These are phyloP conservation scores for Pogostemon cablin DNA, from an alignment of 257 asterid genomes.

Conservation along the genomic window DNA sequence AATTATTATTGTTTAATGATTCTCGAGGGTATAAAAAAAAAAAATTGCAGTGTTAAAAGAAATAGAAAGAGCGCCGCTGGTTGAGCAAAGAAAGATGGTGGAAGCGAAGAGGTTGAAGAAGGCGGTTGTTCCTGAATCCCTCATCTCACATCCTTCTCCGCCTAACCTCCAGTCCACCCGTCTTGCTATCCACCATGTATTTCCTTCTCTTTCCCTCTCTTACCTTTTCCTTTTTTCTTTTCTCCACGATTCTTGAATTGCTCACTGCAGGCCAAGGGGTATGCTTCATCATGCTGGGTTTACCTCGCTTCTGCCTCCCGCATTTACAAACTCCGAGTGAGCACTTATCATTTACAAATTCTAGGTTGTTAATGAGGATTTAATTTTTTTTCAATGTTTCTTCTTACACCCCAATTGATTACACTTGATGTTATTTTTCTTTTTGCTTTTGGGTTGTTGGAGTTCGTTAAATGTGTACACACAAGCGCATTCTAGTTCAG, in stretches of 20 bases:
- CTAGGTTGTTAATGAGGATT: not conserved
- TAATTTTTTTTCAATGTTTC: not conserved
- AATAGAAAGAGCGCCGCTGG: no score
- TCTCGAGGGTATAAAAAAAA: no score
- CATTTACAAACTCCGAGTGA: slow-evolving; percentile 66
- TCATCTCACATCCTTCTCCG: slow-evolving; percentile 75
- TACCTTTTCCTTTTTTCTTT: no score
- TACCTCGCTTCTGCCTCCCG: slow-evolving; percentile 79
- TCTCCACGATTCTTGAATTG: slow-evolving; percentile 4
- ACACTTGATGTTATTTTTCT: not conserved
- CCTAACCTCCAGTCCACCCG: slow-evolving; percentile 84
- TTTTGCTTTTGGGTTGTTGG: no score
- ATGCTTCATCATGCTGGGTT: slow-evolving; percentile 68
- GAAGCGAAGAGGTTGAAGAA: slow-evolving; percentile 77
- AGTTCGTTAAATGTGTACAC: no score
- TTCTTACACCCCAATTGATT: not conserved
- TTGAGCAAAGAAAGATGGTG: slow-evolving; percentile 43
- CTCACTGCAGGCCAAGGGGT: slow-evolving; percentile 55
- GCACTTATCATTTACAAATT: slow-evolving; percentile 11
- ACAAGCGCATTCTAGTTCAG: no score
- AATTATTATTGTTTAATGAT: no score
- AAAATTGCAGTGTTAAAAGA: no score
- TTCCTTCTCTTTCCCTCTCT: not conserved
- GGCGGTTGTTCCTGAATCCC: slow-evolving; percentile 67
- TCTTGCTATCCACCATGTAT: slow-evolving; percentile 63